Base-by-base conservation (phyloP, 2,329 filamentous ascomycete genomes). In the Bipolaris bicolor region DNA sequence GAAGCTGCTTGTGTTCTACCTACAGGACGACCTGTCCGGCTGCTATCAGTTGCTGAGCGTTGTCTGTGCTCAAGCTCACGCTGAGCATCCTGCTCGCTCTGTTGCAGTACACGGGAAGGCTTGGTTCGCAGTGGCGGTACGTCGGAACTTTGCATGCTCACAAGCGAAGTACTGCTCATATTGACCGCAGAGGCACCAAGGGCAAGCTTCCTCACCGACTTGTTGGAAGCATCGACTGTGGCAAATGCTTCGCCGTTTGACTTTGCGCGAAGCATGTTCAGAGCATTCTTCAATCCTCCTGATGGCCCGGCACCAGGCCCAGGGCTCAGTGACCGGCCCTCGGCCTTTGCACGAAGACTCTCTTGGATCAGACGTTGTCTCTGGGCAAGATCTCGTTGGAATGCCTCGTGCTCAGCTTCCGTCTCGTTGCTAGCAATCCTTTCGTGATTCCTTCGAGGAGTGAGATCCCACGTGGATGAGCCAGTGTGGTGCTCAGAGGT, bases 281-380 rank as follows among this genome's bases (percentile, higher is more conserved):
- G 77, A 1, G 86, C 83, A n/a, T 59, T 71, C 64, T 86, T 87
- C 3, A 84, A 77, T 5, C 78, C 73, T 44, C 77, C 76, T 26
- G 68, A 64, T 39, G 70, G 57, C 6, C 70, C 70, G 22, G 76
- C 75, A 11, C 46, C 65, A 45, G 75, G 70, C 34, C 70, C 70
- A 26, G 76, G 76, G 50, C 74, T 77, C 7, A 73, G 74, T 4
- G 77, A 78, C 9, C 77, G 70, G 37, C 73, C 80, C 45, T 91
- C 70, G 0, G 86, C 86, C 61, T 88, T 89, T 0, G 85, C 88
- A 7, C 86, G 90, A 43, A 93, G 78, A 63, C 86, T 88, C 73
- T 93, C 89, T 49, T 90, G 87, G 7, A 93, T 88, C 1, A 88
- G 84, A 29, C 85, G 85, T 52, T 89, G 86, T 15, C 90, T 86